Base-by-base conservation (phyloP, 2,329 filamentous ascomycete species). In the Leptographium flavum region DNA sequence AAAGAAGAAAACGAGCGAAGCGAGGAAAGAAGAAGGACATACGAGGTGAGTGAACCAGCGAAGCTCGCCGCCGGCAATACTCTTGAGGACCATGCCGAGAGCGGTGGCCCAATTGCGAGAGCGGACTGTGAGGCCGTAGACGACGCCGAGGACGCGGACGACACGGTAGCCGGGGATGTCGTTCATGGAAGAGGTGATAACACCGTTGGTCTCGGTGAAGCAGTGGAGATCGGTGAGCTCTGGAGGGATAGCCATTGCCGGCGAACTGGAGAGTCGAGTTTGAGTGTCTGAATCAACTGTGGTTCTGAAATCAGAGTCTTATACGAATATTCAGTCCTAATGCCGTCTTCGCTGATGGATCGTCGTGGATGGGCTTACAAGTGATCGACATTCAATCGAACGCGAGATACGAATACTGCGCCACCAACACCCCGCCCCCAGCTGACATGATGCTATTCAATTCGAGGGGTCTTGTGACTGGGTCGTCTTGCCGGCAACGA, bases 101-200 rank as follows among this genome's bases (percentile, higher is more conserved):
- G 67, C 66, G 3, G 74, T 72, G 5, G 69, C 74, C 57, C 71
- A 69, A 61, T 79, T 79, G 41, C 75, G 70, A 15, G 70, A 71
- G 42, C 61, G 43, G 50, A 62, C 50, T 52, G 58, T 59, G 36
- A 68, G 48, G 57, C 67, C 53, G 55, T 62, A 55, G 57, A 71
- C 70, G 8, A 73, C 69, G 45, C 76, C 76, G 6, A 80, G 67
- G 1, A 77, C 70, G 44, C 65, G 65, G 32, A 70, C 67, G 40
- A 79, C 63, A 50, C 69, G 71, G 58, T 79, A 79, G 8, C 74
- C 74, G 0, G 75, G 75, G 21, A 80, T 60, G 54, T 79, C 74
- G 59, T 73, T 75, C 74, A 78, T 79, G 44, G 76, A 79, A 0
- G 72, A 71, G 1, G 73, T 78, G 50, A 79, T 71, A 45, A 79